Evolutionary conservation across 352 stramenopile genomes (phyloP).

Genomic region (Pythium diclinum): DNA sequence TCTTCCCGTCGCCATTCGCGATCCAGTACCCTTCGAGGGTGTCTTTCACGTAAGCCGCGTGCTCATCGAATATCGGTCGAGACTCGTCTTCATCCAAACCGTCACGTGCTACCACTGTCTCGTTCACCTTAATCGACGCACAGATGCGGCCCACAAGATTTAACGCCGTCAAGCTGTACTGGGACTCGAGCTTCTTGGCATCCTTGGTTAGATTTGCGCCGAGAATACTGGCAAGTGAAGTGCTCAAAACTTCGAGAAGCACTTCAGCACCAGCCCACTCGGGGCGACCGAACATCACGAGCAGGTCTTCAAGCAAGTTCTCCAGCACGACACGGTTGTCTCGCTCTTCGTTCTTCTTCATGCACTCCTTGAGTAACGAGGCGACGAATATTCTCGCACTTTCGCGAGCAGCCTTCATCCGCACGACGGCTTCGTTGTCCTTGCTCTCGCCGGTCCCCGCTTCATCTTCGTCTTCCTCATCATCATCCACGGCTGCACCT

Average conservation of each 20-base stretch:
- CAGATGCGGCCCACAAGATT: constrained; percentile 79
- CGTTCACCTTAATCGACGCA: constrained; percentile 58
- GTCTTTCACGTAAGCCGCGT: constrained; percentile 30
- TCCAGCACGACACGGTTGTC: constrained; percentile 75
- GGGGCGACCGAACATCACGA: constrained; percentile 75
- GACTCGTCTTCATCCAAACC: constrained; percentile 46
- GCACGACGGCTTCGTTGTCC: constrained; percentile 25
- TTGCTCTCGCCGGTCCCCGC: not conserved
- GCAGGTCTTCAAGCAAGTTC: constrained; percentile 81
- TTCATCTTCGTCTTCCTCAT: constrained; percentile 16
- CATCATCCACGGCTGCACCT: constrained; percentile 24
- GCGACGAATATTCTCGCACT: constrained; percentile 45
- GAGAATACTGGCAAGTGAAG: constrained; percentile 63
- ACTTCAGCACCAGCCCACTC: constrained; percentile 77
- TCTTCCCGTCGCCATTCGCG: constrained; percentile 17
- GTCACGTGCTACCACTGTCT: constrained; percentile 36
- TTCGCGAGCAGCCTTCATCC: constrained; percentile 23
- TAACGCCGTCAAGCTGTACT: constrained; percentile 63
- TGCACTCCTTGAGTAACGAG: constrained; percentile 61
- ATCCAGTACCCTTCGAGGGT: constrained; percentile 22
- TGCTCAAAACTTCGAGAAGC: constrained; percentile 66
- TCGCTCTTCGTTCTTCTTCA: constrained; percentile 81
- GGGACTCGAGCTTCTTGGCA: constrained; percentile 60
- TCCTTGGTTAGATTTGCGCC: constrained; percentile 54
- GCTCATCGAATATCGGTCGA: constrained; percentile 43